Evolutionary conservation across 495 filamentous ascomycete species (phyloP), one percentile per base, ranked within the genome.

Genomic region (Achaetomiella virescens): DNA sequence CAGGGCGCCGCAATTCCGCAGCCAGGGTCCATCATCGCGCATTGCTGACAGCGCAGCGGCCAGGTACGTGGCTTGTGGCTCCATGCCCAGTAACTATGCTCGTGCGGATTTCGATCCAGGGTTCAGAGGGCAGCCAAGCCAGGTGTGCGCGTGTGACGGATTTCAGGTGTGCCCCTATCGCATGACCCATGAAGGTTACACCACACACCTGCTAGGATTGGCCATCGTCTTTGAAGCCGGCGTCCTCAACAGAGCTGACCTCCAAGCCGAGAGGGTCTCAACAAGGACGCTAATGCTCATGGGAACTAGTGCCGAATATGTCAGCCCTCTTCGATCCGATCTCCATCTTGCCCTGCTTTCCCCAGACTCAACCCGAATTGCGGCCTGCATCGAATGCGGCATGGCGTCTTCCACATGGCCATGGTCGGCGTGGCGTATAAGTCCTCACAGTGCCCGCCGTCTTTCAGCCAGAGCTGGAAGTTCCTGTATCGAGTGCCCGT

Each of bases 301-400:
- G 29, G 36, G 40, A 44, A 7, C 17, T 51, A 53, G 50, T 24
- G 37, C 33, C 52, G 48, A 48, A 33, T 25, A 37, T 24, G 40
- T 51, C 52, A 51, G 57, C 48, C 38, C 47, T 42, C 24, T 47
- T 38, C 20, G 42, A 54, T 54, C 51, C 52, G 42, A 54, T 54
- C 43, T 46, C 33, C 33, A 22, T 31, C 35, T 7, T 15, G 9
- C 10, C 22, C 24, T 20, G 25, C 48, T 21, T 27, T 8, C 25
- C 50, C 50, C 50, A 24, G 18, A 52, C 33, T 31, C 27, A 51
- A 12, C 10, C 11, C 22, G 25, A 20, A 29, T 54, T 41, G 42
- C 21, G 31, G 52, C 31, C 42, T 25, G 52, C 18, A 42, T 37
- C 27, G 21, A 9, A 3, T 46, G 41, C 21, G n/a, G 29, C 42